Conservation (phyloP, 2,329 filamentous ascomycete species). For the Diaporthe sp. region DNA sequence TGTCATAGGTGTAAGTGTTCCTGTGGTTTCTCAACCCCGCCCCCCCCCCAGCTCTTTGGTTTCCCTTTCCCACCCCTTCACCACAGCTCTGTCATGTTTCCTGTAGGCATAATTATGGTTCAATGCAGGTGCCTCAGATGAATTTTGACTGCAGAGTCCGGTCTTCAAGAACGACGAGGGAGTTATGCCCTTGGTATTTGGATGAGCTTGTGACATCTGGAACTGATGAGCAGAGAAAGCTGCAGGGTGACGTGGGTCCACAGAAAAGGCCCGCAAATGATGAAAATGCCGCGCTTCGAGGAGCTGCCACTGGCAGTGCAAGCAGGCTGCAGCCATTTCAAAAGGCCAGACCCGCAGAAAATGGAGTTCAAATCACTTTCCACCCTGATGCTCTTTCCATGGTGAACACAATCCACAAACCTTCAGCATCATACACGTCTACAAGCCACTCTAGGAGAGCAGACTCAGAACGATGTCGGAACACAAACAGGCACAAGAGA, state of each 20-base stretch:
- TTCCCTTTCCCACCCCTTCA: no score
- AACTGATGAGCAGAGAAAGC: neutral
- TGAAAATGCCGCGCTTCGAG: neutral
- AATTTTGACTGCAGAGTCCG: no score
- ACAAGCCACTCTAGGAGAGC: neutral
- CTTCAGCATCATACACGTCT: neutral
- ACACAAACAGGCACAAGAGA: neutral
- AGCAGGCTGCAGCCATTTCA: neutral
- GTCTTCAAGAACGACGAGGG: neutral
- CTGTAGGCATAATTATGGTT: no score
- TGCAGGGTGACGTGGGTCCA: neutral
- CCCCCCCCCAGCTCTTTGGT: no score
- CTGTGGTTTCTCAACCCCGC: no score
- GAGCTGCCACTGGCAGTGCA: neutral
- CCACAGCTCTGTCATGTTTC: no score
- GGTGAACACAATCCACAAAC: neutral
- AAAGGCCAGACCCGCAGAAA: neutral
- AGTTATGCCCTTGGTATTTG: neutral
- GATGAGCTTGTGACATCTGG: neutral
- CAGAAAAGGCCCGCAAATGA: conserved; percentile 9
- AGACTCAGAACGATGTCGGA: neutral
- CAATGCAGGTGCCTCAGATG: no score
- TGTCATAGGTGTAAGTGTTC: no score
- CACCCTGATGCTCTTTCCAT: neutral
- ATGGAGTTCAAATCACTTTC: neutral